A percentile compares a stretch with the other conserved stretches of the same genome.
phyloP scores from a whole-genome alignment of 192 early-diverging fungal species.

The Entomortierella lignicola region DNA sequence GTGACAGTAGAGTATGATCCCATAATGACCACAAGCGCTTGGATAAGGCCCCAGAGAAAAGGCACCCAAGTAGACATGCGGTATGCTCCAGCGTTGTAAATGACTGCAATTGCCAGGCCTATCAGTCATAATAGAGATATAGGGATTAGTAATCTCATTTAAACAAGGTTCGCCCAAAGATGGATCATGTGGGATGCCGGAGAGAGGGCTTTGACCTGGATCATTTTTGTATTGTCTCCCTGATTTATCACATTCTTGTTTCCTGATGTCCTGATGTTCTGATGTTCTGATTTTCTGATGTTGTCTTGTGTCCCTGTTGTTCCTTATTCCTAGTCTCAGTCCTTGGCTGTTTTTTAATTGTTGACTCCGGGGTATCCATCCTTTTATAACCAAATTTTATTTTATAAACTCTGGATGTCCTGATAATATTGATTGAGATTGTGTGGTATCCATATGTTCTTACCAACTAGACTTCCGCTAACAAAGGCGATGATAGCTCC shows the following conservation, averaged over 20 bases:
- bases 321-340: not conserved
- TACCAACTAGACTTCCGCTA: constrained; percentile 59
- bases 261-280: not conserved
- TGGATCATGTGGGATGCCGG: too few relatives aligned
- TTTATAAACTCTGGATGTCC: too few relatives aligned
- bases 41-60: constrained; percentile 74
- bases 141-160: not conserved
- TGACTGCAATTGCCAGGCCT: constrained; percentile 67
- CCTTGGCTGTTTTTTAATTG: not conserved
- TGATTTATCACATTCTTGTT: too few relatives aligned
- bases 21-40: constrained; percentile 71
- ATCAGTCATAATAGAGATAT: not conserved
- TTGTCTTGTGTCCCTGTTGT: not conserved
- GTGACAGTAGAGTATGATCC: constrained; percentile 70
- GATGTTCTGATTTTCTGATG: not conserved
- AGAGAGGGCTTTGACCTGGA: not conserved
- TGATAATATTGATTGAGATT: too few relatives aligned
- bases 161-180: too few relatives aligned
- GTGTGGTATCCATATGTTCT: not conserved
- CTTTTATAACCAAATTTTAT: too few relatives aligned
- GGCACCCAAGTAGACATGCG: constrained; percentile 81
- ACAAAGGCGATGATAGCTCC: constrained; percentile 54
- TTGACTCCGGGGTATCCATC: too few relatives aligned
- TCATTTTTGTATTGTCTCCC: not conserved
- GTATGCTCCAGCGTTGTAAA: constrained; percentile 73